Percentiles rank a stretch among this genome's conserved stretches.
phyloP scores from a whole-genome alignment of 345 rosid species.

The Populus ilicifolia region DNA sequence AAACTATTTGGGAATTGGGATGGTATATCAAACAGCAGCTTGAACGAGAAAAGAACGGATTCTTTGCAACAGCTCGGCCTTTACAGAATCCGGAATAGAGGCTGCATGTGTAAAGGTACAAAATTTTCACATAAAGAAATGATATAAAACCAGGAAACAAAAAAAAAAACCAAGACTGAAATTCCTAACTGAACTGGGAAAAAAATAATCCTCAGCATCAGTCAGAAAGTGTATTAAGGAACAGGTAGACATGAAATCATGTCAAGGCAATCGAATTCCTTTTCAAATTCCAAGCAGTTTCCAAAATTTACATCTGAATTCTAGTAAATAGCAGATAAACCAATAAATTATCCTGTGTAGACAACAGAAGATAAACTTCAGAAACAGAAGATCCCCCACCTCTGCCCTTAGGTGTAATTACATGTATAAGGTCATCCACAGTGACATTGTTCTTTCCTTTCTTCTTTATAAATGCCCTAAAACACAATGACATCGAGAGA shows the following conservation, averaged over 20 bases:
- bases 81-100: constrained; percentile 62
- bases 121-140: not conserved
- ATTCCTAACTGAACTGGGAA: not conserved
- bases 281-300: not conserved
- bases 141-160: not conserved
- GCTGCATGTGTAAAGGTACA: constrained; percentile 39
- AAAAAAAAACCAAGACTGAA: not conserved
- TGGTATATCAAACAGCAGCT: constrained; percentile 32
- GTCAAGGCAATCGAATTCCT: not conserved
- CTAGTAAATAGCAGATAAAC: not conserved
- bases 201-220: not conserved
- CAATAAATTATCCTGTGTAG: not conserved
- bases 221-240: not conserved
- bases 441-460: constrained; percentile 73
- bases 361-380: not conserved
- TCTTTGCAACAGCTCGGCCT: constrained; percentile 65
- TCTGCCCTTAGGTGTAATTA: constrained; percentile 82
- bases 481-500: not conserved
- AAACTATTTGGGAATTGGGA: not conserved
- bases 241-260: not conserved
- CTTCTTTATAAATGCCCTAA: constrained; percentile 66
- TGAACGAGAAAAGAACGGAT: constrained; percentile 51
- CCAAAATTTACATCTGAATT: not conserved
- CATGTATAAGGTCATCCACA: constrained; percentile 73
- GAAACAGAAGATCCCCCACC: constrained; percentile 30